Percentiles rank a stretch among this genome's conserved stretches.
Conservation (phyloP, 2,329 filamentous ascomycete genomes). For the Ascochyta rabiei region DNA sequence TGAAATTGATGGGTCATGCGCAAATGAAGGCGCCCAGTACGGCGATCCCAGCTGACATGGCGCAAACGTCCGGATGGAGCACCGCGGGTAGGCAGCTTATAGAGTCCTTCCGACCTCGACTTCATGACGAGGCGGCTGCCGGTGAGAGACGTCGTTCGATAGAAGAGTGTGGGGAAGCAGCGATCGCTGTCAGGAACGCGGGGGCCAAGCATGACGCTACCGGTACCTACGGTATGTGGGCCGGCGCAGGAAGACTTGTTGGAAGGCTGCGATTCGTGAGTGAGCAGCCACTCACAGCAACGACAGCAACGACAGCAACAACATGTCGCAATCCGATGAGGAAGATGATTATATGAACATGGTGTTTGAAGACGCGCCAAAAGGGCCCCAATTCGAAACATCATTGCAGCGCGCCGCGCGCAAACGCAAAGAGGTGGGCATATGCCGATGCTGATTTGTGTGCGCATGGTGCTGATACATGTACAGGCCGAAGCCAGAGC, state of each 20-base stretch:
- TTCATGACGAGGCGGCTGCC: background rate
- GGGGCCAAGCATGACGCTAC: conserved; percentile 18
- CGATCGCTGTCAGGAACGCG: conserved; percentile 13
- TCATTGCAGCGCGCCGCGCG: conserved; percentile 65
- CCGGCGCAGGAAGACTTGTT: conserved; percentile 15
- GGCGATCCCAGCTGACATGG: background rate
- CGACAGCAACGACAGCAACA: conserved; percentile 3
- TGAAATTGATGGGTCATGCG: background rate
- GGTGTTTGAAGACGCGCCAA: conserved; percentile 73
- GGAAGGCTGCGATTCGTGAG: conserved; percentile 5
- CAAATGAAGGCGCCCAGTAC: background rate
- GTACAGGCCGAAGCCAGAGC: conserved; percentile 37
- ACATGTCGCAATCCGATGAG: conserved; percentile 61
- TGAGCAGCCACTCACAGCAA: background rate
- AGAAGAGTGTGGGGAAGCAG: conserved; percentile 16
- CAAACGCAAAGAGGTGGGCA: conserved; percentile 57
- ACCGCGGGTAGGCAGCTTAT: background rate
- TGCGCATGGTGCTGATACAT: conserved; percentile 18
- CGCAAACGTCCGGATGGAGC: background rate
- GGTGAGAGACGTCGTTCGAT: conserved; percentile 11
- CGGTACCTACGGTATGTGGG: too few relatives aligned
- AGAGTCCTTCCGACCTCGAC: background rate
- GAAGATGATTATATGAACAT: conserved; percentile 99
- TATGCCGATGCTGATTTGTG: background rate
- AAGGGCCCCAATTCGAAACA: conserved; percentile 60